Evolutionary conservation across 2,329 filamentous ascomycete genomes (phyloP).

Genomic region (Colletotrichum liriopes): DNA sequence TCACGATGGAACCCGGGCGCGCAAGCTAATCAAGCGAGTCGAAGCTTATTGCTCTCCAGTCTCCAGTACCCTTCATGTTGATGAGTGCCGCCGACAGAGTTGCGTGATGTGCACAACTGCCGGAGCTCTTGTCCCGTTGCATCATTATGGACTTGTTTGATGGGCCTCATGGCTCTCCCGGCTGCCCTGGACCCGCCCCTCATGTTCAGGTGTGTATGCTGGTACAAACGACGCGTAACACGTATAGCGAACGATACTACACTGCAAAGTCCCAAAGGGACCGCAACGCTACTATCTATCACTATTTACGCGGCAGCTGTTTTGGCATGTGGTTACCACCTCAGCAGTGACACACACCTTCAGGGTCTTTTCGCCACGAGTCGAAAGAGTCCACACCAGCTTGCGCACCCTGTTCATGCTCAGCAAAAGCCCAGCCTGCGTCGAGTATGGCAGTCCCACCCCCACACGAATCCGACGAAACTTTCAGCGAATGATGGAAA

Average conservation of each 20-base stretch:
- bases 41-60: slow-evolving; percentile 2
- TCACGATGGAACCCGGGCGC: background rate
- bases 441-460: slow-evolving; percentile 56
- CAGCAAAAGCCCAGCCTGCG: slow-evolving; percentile 45
- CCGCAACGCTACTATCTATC: background rate
- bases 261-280: background rate
- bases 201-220: background rate
- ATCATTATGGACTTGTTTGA: background rate
- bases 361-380: slow-evolving; percentile 50
- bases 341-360: slow-evolving; percentile 34
- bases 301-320: slow-evolving; percentile 10
- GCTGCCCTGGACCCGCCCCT: background rate
- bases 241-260: background rate
- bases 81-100: background rate
- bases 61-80: background rate
- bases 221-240: background rate
- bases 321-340: slow-evolving; percentile 27
- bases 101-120: slow-evolving; percentile 4
- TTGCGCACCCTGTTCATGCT: slow-evolving; percentile 62
- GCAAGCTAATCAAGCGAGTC: background rate
- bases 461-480: slow-evolving; percentile 60
- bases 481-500: slow-evolving; percentile 53
- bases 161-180: background rate
- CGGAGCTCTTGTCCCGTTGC: background rate
- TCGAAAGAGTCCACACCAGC: slow-evolving; percentile 48